phyloP scores from a whole-genome alignment of 2,329 filamentous ascomycete species.

The Alternaria hordeiaustralica region DNA sequence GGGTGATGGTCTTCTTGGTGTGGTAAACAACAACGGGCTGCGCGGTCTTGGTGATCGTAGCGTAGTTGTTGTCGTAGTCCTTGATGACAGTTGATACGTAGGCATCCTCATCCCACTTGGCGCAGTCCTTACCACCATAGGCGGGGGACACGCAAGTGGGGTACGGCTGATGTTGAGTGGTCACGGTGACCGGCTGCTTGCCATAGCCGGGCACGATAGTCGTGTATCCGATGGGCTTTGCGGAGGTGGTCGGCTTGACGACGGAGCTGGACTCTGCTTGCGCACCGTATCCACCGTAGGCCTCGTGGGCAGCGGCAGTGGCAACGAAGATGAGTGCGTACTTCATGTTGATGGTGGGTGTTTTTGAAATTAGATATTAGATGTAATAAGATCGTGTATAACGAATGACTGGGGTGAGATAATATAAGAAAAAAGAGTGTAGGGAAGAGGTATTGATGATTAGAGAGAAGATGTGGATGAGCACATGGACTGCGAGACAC shows the following conservation, averaged over 20 bases:
- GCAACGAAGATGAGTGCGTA: constrained; percentile 35
- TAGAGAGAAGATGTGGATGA: constrained; percentile 27
- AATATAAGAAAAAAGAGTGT: constrained; percentile 15
- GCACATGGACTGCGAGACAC: not conserved
- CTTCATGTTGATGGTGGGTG: constrained; percentile 25
- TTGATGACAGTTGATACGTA: constrained; percentile 38
- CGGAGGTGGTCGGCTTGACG: constrained; percentile 18
- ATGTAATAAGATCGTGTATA: constrained; percentile 16
- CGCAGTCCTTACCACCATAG: constrained; percentile 22
- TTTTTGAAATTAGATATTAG: constrained; percentile 18
- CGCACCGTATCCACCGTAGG: constrained; percentile 21
- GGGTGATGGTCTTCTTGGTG: constrained; percentile 35
- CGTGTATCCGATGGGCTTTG: constrained; percentile 31
- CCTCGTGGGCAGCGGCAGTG: constrained; percentile 31
- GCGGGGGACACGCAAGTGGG: constrained; percentile 35
- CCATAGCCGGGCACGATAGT: constrained; percentile 37
- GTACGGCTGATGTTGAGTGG: constrained; percentile 40
- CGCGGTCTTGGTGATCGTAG: constrained; percentile 36
- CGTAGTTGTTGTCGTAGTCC: constrained; percentile 33
- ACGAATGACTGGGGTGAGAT: constrained; percentile 38
- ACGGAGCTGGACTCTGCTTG: constrained; percentile 14
- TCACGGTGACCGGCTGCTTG: constrained; percentile 38
- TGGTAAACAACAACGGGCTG: constrained; percentile 38
- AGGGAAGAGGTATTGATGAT: constrained; percentile 21
- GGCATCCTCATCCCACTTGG: constrained; percentile 30